These are phyloP conservation scores for Rhizophagus clarus DNA, from an alignment of 192 early-diverging fungal species.

Conservation along the genomic window DNA sequence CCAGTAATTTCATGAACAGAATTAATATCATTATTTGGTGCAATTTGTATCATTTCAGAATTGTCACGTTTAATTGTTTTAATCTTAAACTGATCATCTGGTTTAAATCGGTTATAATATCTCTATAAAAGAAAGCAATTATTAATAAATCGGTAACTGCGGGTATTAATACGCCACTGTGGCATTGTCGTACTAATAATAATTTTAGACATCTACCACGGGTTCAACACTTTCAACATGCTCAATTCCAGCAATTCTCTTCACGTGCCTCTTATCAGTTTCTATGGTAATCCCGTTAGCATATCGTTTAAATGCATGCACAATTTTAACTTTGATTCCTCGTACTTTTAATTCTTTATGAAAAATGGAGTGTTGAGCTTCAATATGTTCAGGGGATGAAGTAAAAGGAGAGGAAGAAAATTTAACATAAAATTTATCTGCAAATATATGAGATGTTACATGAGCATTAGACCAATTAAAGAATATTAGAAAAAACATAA, in stretches of 20 bases:
- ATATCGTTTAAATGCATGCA: neutral
- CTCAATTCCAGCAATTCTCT: neutral
- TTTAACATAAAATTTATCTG: neutral
- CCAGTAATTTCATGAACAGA: conserved; percentile 52
- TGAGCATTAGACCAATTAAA: too few relatives aligned
- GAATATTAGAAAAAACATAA: too few relatives aligned
- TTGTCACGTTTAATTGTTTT: neutral
- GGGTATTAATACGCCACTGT: too few relatives aligned
- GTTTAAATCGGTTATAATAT: neutral
- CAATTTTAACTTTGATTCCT: neutral
- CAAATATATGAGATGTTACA: too few relatives aligned
- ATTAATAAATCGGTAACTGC: neutral
- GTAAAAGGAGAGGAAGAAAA: neutral
- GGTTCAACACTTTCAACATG: conserved; percentile 2
- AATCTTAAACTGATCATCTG: neutral
- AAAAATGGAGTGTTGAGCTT: neutral
- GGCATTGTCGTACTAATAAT: too few relatives aligned
- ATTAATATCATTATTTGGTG: conserved; percentile 21
- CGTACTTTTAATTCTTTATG: neutral
- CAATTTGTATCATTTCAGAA: neutral
- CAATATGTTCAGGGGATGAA: neutral
- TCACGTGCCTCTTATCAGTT: neutral
- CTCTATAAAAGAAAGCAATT: neutral
- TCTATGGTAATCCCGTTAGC: neutral
- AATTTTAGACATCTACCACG: neutral